Evolutionary conservation across 352 stramenopile species (phyloP).

Genomic region (Pythium grandisporangium): DNA sequence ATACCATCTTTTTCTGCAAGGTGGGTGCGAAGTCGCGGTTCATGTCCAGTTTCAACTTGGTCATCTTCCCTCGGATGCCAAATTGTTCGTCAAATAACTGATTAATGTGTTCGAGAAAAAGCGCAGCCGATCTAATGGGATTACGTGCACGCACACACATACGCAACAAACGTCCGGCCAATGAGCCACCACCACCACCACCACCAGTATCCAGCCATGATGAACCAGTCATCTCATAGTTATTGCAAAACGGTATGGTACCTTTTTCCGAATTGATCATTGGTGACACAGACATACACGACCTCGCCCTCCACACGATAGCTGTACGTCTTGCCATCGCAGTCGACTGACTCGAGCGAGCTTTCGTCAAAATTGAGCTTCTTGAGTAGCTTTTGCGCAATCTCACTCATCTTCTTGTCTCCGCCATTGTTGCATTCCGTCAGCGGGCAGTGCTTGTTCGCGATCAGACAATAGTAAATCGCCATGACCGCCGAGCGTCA

Average conservation of each 20-base stretch:
- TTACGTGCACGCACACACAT: too few species aligned
- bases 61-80: constrained; percentile 79
- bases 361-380: constrained; percentile 72
- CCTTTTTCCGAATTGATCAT: constrained; percentile 74
- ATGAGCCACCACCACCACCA: too few species aligned
- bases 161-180: too few species aligned
- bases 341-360: constrained; percentile 75
- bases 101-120: constrained; percentile 84
- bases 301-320: constrained; percentile 82
- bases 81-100: constrained; percentile 82
- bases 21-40: constrained; percentile 78
- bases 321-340: constrained; percentile 75
- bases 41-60: constrained; percentile 84
- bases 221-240: background rate
- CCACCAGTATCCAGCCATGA: background rate
- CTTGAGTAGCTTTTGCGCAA: constrained; percentile 80
- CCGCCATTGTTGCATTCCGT: constrained; percentile 75
- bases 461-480: constrained; percentile 85
- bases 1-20: constrained; percentile 81
- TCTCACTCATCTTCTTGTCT: constrained; percentile 83
- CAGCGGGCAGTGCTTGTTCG: constrained; percentile 71
- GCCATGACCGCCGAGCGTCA: too few species aligned
- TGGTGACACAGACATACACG: constrained; percentile 78
- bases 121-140: constrained; percentile 62
- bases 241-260: constrained; percentile 9